phyloP scores from a whole-genome alignment of 768 basidiomycete species.

The Boletus tylopilopsis region DNA sequence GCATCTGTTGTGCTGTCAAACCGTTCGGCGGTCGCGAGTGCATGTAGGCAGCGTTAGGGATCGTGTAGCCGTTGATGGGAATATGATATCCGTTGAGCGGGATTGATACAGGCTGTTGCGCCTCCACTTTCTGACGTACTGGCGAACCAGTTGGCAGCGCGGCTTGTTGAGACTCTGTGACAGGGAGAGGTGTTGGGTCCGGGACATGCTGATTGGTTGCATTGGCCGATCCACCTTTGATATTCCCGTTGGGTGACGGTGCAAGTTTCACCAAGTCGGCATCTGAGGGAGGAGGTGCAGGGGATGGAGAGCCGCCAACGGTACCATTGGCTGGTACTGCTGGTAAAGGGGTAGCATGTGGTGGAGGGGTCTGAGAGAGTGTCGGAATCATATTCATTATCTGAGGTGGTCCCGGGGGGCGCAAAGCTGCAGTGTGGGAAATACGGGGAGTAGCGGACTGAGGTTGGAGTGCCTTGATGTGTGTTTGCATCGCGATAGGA shows the following conservation, averaged over 20 bases:
- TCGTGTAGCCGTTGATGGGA: slow-evolving; percentile 37
- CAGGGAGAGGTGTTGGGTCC: slow-evolving; percentile 12
- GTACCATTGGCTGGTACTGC: slow-evolving; percentile 31
- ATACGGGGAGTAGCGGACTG: slow-evolving; percentile 51
- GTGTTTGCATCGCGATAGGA: slow-evolving; percentile 56
- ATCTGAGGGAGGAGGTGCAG: slow-evolving; percentile 41
- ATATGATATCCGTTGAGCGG: slow-evolving; percentile 48
- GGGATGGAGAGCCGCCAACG: slow-evolving; percentile 29
- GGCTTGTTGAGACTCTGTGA: slow-evolving; percentile 21
- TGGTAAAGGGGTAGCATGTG: slow-evolving; percentile 27
- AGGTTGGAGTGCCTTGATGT: slow-evolving; percentile 57
- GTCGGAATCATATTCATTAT: slow-evolving; percentile 32
- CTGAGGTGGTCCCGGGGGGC: slow-evolving; percentile 35
- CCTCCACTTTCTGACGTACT: slow-evolving; percentile 47
- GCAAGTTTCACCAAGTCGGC: slow-evolving; percentile 32
- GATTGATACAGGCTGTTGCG: slow-evolving; percentile 39
- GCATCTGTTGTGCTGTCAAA: slow-evolving; percentile 56
- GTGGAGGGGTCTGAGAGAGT: slow-evolving; percentile 34
- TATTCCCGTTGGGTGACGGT: slow-evolving; percentile 16
- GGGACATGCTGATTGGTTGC: slow-evolving; percentile 23
- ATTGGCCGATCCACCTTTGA: slow-evolving; percentile 31
- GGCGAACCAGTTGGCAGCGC: slow-evolving; percentile 33
- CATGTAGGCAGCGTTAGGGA: slow-evolving; percentile 34
- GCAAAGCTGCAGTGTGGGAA: slow-evolving; percentile 41
- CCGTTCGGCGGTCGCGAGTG: slow-evolving; percentile 36